Percentiles rank a stretch among this genome's conserved stretches.
Evolutionary conservation across 768 basidiomycete species (phyloP).

Genomic region (Naematelia aurantialba): DNA sequence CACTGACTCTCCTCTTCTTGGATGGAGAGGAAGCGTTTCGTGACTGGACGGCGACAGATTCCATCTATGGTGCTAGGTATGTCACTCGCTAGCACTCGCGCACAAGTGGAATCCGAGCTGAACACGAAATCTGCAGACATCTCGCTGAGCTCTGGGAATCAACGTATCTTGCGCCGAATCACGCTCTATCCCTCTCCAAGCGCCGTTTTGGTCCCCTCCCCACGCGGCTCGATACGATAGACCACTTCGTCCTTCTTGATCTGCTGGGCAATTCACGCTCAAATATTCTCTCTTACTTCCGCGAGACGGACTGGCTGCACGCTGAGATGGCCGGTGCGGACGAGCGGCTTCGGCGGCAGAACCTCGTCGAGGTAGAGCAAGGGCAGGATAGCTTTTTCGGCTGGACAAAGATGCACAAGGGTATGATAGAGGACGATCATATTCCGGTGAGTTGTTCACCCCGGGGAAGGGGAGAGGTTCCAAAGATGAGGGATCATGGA

Average conservation of each 20-base stretch:
- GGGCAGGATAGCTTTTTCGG: slow-evolving; percentile 38
- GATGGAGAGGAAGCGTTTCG: slow-evolving; percentile 97
- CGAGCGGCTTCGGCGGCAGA: slow-evolving; percentile 62
- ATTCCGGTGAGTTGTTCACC: slow-evolving; percentile 58
- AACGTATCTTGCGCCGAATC: slow-evolving; percentile 60
- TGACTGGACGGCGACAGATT: slow-evolving; percentile 82
- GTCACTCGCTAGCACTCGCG: slow-evolving; percentile 14
- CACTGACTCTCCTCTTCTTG: slow-evolving; percentile 88
- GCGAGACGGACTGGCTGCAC: slow-evolving; percentile 90
- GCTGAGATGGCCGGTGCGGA: slow-evolving; percentile 73
- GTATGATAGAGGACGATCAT: slow-evolving; percentile 80
- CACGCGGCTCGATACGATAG: slow-evolving; percentile 72
- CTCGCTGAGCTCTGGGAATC: slow-evolving; percentile 79
- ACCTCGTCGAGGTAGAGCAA: slow-evolving; percentile 55
- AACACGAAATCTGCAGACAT: slow-evolving; percentile 67
- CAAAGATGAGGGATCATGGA: neutral
- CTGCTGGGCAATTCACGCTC: slow-evolving; percentile 78
- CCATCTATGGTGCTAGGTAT: slow-evolving; percentile 90
- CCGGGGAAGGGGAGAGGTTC: neutral
- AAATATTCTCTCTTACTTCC: slow-evolving; percentile 71
- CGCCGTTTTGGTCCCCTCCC: slow-evolving; percentile 53
- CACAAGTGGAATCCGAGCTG: too few species aligned
- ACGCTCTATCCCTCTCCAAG: slow-evolving; percentile 57
- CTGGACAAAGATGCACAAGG: slow-evolving; percentile 40
- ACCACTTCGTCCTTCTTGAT: slow-evolving; percentile 88